These are phyloP conservation scores for Alternaria gansuensis DNA, from an alignment of 2,329 filamentous ascomycete genomes.

Conservation along the genomic window DNA sequence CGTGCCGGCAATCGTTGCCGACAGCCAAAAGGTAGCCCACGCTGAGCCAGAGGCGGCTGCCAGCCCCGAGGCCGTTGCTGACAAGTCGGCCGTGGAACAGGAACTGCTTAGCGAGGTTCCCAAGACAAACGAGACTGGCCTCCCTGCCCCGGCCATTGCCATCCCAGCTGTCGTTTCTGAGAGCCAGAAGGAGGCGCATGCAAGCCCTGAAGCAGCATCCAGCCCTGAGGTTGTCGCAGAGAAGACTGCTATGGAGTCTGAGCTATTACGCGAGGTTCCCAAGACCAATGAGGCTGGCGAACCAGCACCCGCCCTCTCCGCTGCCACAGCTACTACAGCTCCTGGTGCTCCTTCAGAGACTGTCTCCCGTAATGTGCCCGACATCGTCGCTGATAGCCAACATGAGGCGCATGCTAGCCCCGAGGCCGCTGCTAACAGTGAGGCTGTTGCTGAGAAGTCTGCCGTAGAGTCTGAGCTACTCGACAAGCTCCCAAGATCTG, in stretches of 20 bases:
- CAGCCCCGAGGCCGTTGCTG: slow-evolving; percentile 69
- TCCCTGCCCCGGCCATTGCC: slow-evolving; percentile 39
- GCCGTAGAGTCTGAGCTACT: slow-evolving; percentile 76
- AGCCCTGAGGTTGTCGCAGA: slow-evolving; percentile 71
- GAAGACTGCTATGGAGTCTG: slow-evolving; percentile 74
- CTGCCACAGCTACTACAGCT: slow-evolving; percentile 26
- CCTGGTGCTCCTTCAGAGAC: slow-evolving; percentile 26
- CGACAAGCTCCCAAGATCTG: slow-evolving; percentile 14
- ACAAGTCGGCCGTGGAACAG: slow-evolving; percentile 75
- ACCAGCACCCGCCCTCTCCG: slow-evolving; percentile 31
- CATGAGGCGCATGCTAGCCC: slow-evolving; percentile 68
- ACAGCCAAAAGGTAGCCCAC: slow-evolving; percentile 73
- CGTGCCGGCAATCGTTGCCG: slow-evolving; percentile 69
- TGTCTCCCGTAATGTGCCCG: slow-evolving; percentile 57
- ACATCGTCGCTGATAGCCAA: slow-evolving; percentile 75
- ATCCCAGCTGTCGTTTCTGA: slow-evolving; percentile 71
- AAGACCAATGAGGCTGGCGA: slow-evolving; percentile 55
- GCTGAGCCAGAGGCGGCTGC: slow-evolving; percentile 72
- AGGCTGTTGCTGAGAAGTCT: slow-evolving; percentile 75
- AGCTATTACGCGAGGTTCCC: slow-evolving; percentile 72
- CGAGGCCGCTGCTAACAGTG: slow-evolving; percentile 71
- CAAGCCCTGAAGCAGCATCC: slow-evolving; percentile 71
- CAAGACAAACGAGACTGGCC: slow-evolving; percentile 54
- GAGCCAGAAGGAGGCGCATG: slow-evolving; percentile 72
- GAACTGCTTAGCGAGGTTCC: slow-evolving; percentile 64